Evolutionary conservation across 2,329 filamentous ascomycete species (phyloP).

Genomic region (Lachnum nothofagi): DNA sequence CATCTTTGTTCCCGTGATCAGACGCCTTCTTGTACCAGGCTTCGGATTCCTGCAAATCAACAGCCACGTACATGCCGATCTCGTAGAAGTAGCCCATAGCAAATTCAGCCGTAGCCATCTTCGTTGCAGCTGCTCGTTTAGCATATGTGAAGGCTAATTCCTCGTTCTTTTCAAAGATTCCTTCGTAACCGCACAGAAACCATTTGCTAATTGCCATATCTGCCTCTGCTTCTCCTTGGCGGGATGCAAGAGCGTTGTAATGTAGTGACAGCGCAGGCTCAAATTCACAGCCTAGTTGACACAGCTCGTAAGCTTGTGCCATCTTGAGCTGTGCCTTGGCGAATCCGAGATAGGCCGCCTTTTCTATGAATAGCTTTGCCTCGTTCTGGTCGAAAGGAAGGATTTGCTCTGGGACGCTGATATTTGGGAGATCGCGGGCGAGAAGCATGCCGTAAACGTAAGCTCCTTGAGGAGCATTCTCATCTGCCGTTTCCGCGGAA

Average conservation of each 20-base stretch:
- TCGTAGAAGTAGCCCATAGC: slow-evolving; percentile 97
- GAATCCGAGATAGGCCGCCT: slow-evolving; percentile 92
- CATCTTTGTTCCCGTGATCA: slow-evolving; percentile 87
- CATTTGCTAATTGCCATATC: slow-evolving; percentile 96
- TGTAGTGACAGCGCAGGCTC: slow-evolving; percentile 88
- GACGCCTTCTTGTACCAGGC: slow-evolving; percentile 89
- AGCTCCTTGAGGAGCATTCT: slow-evolving; percentile 93
- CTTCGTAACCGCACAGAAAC: slow-evolving; percentile 94
- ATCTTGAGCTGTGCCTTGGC: slow-evolving; percentile 96
- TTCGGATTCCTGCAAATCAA: slow-evolving; percentile 74
- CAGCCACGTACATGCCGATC: slow-evolving; percentile 86
- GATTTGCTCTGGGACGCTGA: slow-evolving; percentile 68
- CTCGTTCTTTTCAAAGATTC: slow-evolving; percentile 91
- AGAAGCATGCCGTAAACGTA: slow-evolving; percentile 96
- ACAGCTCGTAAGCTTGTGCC: slow-evolving; percentile 91
- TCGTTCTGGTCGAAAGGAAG: slow-evolving; percentile 66
- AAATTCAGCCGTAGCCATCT: slow-evolving; percentile 87
- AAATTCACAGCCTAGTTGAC: slow-evolving; percentile 89
- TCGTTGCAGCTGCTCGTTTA: slow-evolving; percentile 73
- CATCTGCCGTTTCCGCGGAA: slow-evolving; percentile 82
- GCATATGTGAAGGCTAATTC: slow-evolving; percentile 89
- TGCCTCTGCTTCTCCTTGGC: slow-evolving; percentile 87
- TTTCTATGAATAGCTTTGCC: slow-evolving; percentile 86
- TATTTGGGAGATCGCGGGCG: slow-evolving; percentile 84
- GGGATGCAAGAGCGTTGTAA: slow-evolving; percentile 88